Conservation (phyloP, 495 filamentous ascomycete genomes). For the Hypoxylon rickii region DNA sequence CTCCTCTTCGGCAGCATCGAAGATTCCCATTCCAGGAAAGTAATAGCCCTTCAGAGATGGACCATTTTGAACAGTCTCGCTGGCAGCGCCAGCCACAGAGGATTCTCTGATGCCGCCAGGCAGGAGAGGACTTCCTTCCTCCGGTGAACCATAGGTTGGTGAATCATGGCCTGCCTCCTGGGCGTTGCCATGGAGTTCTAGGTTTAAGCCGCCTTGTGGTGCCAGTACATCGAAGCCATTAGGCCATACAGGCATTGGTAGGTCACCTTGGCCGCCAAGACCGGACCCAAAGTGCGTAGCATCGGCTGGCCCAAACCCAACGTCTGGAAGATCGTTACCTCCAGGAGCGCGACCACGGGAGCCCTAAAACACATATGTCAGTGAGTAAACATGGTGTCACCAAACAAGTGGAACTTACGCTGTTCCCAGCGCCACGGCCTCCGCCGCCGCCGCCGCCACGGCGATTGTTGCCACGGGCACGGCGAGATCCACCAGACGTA, state of each 20-base stretch:
- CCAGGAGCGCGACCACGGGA: neutral
- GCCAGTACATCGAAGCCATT: constrained; percentile 17
- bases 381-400: neutral
- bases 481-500: constrained; percentile 13
- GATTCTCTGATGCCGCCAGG: constrained; percentile 38
- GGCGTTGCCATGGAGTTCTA: too few species aligned
- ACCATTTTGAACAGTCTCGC: too few species aligned
- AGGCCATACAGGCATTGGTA: constrained; percentile 24
- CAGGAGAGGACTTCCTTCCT: constrained; percentile 37
- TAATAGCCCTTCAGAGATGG: constrained; percentile 70
- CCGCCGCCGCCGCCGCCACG: constrained; percentile 20
- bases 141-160: constrained; percentile 37
- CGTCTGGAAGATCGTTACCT: neutral
- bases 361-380: constrained; percentile 8
- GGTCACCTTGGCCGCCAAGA: constrained; percentile 25
- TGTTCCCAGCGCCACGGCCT: constrained; percentile 18
- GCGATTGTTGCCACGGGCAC: constrained; percentile 10
- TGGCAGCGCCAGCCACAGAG: constrained; percentile 37
- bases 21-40: constrained; percentile 86
- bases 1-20: constrained; percentile 79
- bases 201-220: constrained; percentile 1
- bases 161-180: constrained; percentile 18
- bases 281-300: constrained; percentile 17
- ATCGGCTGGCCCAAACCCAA: constrained; percentile 44
- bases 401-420: constrained; percentile 15